Conservation (phyloP, 2,329 filamentous ascomycete genomes). For the Coniochaeta sp. region DNA sequence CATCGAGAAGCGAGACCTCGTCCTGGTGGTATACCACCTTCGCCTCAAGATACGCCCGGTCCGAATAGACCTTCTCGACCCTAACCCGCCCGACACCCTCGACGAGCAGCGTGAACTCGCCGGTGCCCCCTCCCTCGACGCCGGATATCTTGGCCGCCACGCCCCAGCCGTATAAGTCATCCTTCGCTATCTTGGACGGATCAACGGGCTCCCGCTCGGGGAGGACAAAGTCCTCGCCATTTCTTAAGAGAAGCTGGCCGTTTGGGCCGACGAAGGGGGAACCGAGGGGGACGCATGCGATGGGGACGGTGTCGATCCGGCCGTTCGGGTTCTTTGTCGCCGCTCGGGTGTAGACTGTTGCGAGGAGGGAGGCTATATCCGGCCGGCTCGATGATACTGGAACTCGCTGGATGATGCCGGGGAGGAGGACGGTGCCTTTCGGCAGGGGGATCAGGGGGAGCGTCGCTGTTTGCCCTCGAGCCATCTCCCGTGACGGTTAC, state of each 20-base stretch:
- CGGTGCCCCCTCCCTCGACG: conserved; percentile 66
- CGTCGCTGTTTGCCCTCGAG: conserved; percentile 31
- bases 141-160: conserved; percentile 73
- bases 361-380: conserved; percentile 83
- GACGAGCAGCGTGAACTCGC: conserved; percentile 77
- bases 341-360: conserved; percentile 73
- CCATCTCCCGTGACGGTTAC: conserved; percentile 14
- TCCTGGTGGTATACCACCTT: conserved; percentile 68
- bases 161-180: conserved; percentile 76
- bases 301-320: conserved; percentile 60
- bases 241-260: conserved; percentile 68
- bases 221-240: conserved; percentile 46
- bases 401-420: conserved; percentile 78
- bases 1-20: conserved; percentile 42
- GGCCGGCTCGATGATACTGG: conserved; percentile 71
- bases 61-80: conserved; percentile 66
- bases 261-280: conserved; percentile 67
- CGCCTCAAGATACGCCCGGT: conserved; percentile 81
- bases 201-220: conserved; percentile 42
- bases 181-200: conserved; percentile 52
- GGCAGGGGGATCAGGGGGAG: conserved; percentile 79
- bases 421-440: conserved; percentile 73
- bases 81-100: conserved; percentile 76
- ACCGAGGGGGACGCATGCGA: conserved; percentile 81
- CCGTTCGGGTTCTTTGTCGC: conserved; percentile 59